Evolutionary conservation across 495 filamentous ascomycete genomes (phyloP).

Genomic region (Bacidia rubella): DNA sequence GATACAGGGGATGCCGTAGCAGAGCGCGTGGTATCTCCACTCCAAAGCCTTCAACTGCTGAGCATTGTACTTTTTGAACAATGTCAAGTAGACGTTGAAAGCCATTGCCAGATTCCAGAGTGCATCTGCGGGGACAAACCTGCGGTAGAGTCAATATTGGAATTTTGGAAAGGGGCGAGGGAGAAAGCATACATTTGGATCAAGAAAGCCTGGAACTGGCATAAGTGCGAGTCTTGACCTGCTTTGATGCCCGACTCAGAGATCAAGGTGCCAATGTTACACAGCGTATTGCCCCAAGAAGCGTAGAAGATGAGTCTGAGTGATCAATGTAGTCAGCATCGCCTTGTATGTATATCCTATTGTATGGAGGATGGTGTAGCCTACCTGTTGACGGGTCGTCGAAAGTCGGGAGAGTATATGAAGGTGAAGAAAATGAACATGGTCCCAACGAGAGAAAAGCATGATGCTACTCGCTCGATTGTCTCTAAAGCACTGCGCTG

Average conservation of each 20-base stretch:
- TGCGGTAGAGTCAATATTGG: constrained; percentile 22
- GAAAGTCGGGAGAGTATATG: constrained; percentile 42
- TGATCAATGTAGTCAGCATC: too few species aligned
- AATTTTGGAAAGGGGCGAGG: neutral
- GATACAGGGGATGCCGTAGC: constrained; percentile 65
- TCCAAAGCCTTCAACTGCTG: constrained; percentile 56
- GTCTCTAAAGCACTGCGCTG: constrained; percentile 33
- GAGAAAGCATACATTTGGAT: constrained; percentile 49
- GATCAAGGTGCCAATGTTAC: constrained; percentile 69
- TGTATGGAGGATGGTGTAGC: too few species aligned
- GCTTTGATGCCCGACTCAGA: constrained; percentile 39
- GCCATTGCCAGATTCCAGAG: constrained; percentile 80
- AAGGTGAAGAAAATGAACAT: constrained; percentile 66
- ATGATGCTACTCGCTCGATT: constrained; percentile 55
- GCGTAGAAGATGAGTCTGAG: constrained; percentile 79
- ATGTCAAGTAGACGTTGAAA: constrained; percentile 74
- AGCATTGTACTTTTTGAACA: constrained; percentile 65
- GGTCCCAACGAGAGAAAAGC: constrained; percentile 62
- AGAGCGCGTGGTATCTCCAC: constrained; percentile 53
- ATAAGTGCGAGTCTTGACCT: constrained; percentile 38
- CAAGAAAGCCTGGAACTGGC: constrained; percentile 67
- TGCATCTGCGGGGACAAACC: constrained; percentile 70
- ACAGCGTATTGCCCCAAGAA: constrained; percentile 69
- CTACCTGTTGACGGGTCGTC: constrained; percentile 79
- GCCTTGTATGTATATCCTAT: too few species aligned